Evolutionary conservation across 352 stramenopile species (phyloP), one percentile per base, ranked within the genome.

Genomic region (Pythium guiyangense): DNA sequence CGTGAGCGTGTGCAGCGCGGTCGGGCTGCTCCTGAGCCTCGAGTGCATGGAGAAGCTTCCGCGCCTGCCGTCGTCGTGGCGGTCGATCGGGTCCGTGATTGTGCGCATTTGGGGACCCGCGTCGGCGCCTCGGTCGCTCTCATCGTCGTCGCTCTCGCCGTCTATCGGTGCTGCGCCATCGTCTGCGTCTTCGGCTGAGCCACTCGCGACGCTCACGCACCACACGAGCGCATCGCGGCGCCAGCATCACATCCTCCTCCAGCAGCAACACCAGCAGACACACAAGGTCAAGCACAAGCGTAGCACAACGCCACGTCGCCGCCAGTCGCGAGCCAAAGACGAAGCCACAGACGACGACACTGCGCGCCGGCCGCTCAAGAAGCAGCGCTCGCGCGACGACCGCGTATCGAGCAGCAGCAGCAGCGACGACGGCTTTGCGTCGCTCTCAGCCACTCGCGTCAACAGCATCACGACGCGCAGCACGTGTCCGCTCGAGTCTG

Each of bases 11-110:
- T 88, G 77, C 65, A 78, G 77, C 37, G 67, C 69, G 18, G 49
- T 90, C 59, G 78, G 69, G 42, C 50, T 83, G 26, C 31, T 78
- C 48, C 58, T 86, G 51, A 68, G 71, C n/a, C 69, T 87, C 45
- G 75, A 84, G 52, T 86, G 73, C 64, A 52, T 90, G 59, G 76
- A 87, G 61, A 66, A 71, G 56, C 58, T 88, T 40, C 71, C 75
- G 46, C 59, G 55, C 6, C 39, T 44, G 39, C 39, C 15, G 15
- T 18, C 39, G 6, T n/a, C 39, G 14, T 44, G 39, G 39, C 14
- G 17, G 55, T 55, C 27, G 26, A n/a, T 22, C 61, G 45, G 27
- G 61, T 45, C 22, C 40, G 60, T 31, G 25, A 34, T 51, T 14
- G 46, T 39, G 46, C 27, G 46, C 27, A 26, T 51, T n/a, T 22